Evolutionary conservation across 768 basidiomycete genomes (phyloP).

Genomic region (Tulasnella sp.): DNA sequence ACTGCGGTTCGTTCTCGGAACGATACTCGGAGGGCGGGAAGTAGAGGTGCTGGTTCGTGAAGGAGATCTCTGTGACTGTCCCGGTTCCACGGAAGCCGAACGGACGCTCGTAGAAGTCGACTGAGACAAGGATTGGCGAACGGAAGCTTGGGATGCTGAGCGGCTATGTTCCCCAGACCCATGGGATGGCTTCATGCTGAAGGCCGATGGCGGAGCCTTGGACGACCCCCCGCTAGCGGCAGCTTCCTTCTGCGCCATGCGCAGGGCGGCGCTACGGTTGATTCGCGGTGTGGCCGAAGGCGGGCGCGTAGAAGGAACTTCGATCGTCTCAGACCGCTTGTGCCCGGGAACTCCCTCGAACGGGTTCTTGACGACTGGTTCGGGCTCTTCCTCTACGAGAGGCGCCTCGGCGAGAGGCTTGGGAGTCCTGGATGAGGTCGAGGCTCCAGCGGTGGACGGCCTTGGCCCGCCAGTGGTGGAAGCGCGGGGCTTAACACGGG

Average conservation of each 20-base stretch:
- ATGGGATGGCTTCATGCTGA: constrained; percentile 47
- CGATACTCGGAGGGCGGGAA: constrained; percentile 49
- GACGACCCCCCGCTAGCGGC: not conserved
- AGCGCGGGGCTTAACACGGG: not conserved
- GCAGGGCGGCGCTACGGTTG: constrained; percentile 28
- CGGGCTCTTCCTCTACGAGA: constrained; percentile 41
- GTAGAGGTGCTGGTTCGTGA: constrained; percentile 18
- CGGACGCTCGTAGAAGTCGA: constrained; percentile 19
- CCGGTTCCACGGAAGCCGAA: constrained; percentile 40
- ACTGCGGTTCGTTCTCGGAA: constrained; percentile 68
- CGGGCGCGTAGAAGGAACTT: constrained; percentile 69
- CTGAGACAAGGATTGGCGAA: not conserved
- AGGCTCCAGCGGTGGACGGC: not conserved
- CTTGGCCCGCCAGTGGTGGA: not conserved
- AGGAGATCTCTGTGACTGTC: constrained; percentile 44
- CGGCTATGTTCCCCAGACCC: constrained; percentile 45
- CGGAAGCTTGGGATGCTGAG: constrained; percentile 33
- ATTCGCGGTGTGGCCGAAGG: constrained; percentile 64
- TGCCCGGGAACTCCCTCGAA: constrained; percentile 81
- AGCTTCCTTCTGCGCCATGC: constrained; percentile 39
- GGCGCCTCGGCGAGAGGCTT: not conserved
- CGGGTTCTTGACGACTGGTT: constrained; percentile 43
- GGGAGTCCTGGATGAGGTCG: not conserved
- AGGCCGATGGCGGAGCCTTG: constrained; percentile 44
- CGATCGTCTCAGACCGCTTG: constrained; percentile 62